Base-by-base conservation (phyloP, 2,329 filamentous ascomycete genomes). In the Hypoxylon sp. region DNA sequence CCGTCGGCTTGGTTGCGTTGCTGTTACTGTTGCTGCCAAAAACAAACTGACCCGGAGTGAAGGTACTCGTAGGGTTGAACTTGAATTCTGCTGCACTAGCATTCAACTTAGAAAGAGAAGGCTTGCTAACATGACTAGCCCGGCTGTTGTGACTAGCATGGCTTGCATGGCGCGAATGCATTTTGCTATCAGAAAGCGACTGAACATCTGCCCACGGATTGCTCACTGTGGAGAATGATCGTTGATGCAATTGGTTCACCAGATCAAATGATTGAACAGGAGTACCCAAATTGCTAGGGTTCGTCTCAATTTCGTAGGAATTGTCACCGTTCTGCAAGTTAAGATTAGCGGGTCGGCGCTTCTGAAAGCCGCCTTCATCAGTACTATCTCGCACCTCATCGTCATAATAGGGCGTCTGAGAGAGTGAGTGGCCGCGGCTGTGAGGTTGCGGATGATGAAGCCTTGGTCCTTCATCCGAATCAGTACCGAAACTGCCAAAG, bases 71-170 rank as follows among this genome's bases (percentile, higher is more conserved):
- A 3, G 81, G 81, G 55, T 83, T 82, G 71, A 93, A 93, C 63
- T 87, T 90, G 77, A 97, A 97, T 65, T 94, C 90, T 35, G 91
- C 89, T 0, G 93, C 93, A 56, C 88, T 84, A 20, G 95, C 91
- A 63, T 97, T 97, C 62, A 97, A 81, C 61, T 87, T 92, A 1
- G 91, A 90, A 31, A 86, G 71, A 0, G 84, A 92, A 2, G 85
- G 77, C 63, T 88, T 90, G 66, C 86, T 87, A 12, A 77, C 79
- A 64, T 91, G 88, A 57, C 80, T 82, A n/a, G n/a, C n/a, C n/a
- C n/a, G n/a, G n/a, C n/a, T n/a, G 7, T 76, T 73, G 9, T 71
- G 74, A 34, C 86, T 87, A 12, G 78, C 79, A 64, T 91, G 88
- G 57, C 80, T 82, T 7, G 77, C 73, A 11, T 71, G 74, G 31